A percentile compares a stretch with the other conserved stretches of the same genome.
phyloP scores from a whole-genome alignment of 495 filamentous ascomycete genomes.

The Apiosordaria backusii region DNA sequence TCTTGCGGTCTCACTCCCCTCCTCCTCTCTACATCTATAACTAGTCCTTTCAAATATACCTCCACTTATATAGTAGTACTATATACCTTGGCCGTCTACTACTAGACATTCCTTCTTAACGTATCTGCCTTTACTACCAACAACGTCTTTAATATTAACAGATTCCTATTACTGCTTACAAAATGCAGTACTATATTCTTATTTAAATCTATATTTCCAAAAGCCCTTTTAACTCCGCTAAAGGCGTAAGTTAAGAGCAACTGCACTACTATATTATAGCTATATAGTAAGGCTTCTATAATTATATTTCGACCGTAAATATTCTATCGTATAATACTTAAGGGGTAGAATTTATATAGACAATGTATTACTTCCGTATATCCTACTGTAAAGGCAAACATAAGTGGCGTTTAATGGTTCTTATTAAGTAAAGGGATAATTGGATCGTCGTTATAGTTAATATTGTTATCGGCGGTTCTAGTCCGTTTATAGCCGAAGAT shows the following conservation, averaged over 20 bases:
- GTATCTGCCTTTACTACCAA: conserved; percentile 62
- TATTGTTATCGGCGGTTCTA: background rate
- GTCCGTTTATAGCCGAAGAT: conserved; percentile 50
- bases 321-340: conserved; percentile 51
- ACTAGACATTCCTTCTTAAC: conserved; percentile 61
- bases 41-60: conserved; percentile 65
- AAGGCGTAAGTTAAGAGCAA: conserved; percentile 55
- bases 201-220: conserved; percentile 51
- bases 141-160: conserved; percentile 68
- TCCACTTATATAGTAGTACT: conserved; percentile 70
- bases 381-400: conserved; percentile 57
- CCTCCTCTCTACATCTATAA: conserved; percentile 52
- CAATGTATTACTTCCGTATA: conserved; percentile 60
- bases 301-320: conserved; percentile 55
- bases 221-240: conserved; percentile 44
- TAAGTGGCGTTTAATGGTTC: conserved; percentile 66
- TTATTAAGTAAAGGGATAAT: conserved; percentile 63
- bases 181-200: conserved; percentile 80
- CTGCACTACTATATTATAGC: conserved; percentile 57
- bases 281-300: conserved; percentile 52
- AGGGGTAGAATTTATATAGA: conserved; percentile 43
- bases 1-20: conserved; percentile 21
- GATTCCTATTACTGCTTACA: conserved; percentile 61
- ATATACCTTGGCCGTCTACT: conserved; percentile 71
- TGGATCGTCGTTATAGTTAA: background rate